Conservation (phyloP, 1,139 yeast genomes). For the Arxiozyma slooffiae region DNA sequence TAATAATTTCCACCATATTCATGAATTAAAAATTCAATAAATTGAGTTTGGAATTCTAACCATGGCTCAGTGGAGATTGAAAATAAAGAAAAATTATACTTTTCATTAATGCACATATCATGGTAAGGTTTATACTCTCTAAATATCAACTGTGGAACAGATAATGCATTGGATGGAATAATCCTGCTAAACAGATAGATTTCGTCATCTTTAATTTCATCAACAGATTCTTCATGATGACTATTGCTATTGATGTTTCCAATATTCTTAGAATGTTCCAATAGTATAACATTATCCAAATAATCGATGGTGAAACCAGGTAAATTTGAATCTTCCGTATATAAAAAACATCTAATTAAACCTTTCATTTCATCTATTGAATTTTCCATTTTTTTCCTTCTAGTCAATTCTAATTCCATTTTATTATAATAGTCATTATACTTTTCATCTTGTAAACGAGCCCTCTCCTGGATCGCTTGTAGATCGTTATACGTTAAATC, state of each 20-base stretch:
- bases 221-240: background rate
- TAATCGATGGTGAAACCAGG: constrained; percentile 12
- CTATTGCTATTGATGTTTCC: too few relatives aligned
- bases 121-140: constrained; percentile 24
- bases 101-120: constrained; percentile 22
- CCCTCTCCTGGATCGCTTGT: constrained; percentile 11
- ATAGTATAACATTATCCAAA: constrained; percentile 6
- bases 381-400: constrained; percentile 40
- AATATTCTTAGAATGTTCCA: background rate
- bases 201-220: constrained; percentile 6
- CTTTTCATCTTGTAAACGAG: constrained; percentile 15
- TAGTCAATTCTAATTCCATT: constrained; percentile 15
- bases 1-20: constrained; percentile 5
- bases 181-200: constrained; percentile 13
- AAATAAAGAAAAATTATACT: constrained; percentile 20
- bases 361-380: constrained; percentile 43
- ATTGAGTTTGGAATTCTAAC: constrained; percentile 11
- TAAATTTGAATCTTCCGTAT: constrained; percentile 11
- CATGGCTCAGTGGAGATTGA: constrained; percentile 18
- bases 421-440: constrained; percentile 22
- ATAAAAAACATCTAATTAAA: constrained; percentile 26
- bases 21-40: constrained; percentile 4
- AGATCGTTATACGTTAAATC: constrained; percentile 9
- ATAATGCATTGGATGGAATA: constrained; percentile 8
- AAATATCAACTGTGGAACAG: constrained; percentile 11